Base-by-base conservation (phyloP, 352 stramenopile species). In the Thalassiosira gravida region DNA sequence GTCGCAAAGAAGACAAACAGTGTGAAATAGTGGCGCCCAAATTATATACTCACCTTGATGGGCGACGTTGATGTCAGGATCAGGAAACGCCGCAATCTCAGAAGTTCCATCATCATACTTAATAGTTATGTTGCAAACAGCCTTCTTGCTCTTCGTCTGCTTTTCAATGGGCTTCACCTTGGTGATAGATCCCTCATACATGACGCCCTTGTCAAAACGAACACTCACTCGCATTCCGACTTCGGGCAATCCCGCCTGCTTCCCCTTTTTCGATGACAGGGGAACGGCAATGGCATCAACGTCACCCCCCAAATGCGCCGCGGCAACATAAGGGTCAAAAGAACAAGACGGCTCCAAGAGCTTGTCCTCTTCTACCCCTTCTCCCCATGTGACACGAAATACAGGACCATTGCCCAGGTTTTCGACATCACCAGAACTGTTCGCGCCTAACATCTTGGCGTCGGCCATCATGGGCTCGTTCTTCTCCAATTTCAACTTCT, bases 351-450 rank as follows among this genome's bases (percentile, higher is more conserved):
- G 50, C 16, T 86, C 75, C 16, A 67, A 44, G 18, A 77, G 66
- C 24, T 75, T 61, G 42, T 92, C 85, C 47, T 91, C 82, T 27
- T 94, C 87, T 3, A 94, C 79, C 5, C 90, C 90, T 46, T 86
- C 80, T 50, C 90, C 90, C 86, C 86, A 94, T 53, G 89, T 90
- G 32, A 94, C 67, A 27, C 88, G 76, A 86, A 94, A 94, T n/a
- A 93, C 59, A 0, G 90, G 90, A 63, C 90, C 90, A 46, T 89
- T 63, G 37, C 63, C 58, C 0, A 78, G 35, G 25, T 74, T 32
- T 44, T 80, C 67, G 18, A 56, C 25, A 14, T 44, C 49, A 1
- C 73, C 69, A 14, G 29, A 44, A 32, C n/a, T 20, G 32, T 39
- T 39, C 32, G 5, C 32, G n/a, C 67, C 76, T 13, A 76, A 22